Conservation (phyloP, 768 basidiomycete genomes). For the Paxillus ammoniavirescens region DNA sequence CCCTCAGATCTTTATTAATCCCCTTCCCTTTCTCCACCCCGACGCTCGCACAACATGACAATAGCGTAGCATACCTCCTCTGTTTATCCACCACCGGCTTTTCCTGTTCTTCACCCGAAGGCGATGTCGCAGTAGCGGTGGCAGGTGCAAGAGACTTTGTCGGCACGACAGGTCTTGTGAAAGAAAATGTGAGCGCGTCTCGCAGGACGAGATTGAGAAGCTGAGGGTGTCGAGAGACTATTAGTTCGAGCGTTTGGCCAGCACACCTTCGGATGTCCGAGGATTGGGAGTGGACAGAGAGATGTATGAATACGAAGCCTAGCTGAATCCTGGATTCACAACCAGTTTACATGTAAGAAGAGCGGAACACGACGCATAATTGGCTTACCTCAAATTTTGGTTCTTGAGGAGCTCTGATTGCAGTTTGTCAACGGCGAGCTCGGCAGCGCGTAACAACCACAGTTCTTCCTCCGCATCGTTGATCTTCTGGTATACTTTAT, state of each 20-base stretch:
- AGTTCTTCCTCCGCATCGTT: conserved; percentile 57
- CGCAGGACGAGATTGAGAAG: conserved; percentile 52
- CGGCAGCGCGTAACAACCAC: conserved; percentile 73
- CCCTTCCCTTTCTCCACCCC: conserved; percentile 39
- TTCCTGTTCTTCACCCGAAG: conserved; percentile 35
- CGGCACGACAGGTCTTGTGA: conserved; percentile 37
- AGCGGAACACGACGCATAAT: background rate
- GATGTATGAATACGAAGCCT: conserved; percentile 66
- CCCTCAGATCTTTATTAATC: conserved; percentile 38
- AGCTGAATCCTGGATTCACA: conserved; percentile 47
- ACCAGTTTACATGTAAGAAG: background rate
- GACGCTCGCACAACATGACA: conserved; percentile 52
- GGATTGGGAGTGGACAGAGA: conserved; percentile 60
- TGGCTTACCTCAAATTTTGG: conserved; percentile 49
- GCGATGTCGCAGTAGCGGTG: background rate
- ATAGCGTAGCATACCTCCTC: conserved; percentile 47
- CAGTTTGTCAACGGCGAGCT: conserved; percentile 48
- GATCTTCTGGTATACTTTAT: conserved; percentile 81
- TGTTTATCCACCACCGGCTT: conserved; percentile 49
- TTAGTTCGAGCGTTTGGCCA: conserved; percentile 39
- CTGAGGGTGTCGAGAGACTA: conserved; percentile 41
- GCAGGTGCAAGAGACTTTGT: conserved; percentile 18
- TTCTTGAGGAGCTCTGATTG: conserved; percentile 50
- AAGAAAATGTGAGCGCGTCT: conserved; percentile 53
- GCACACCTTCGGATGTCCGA: conserved; percentile 52